Evolutionary conservation across 2,329 filamentous ascomycete genomes (phyloP).

Genomic region (Cladosporium cucumerinum): DNA sequence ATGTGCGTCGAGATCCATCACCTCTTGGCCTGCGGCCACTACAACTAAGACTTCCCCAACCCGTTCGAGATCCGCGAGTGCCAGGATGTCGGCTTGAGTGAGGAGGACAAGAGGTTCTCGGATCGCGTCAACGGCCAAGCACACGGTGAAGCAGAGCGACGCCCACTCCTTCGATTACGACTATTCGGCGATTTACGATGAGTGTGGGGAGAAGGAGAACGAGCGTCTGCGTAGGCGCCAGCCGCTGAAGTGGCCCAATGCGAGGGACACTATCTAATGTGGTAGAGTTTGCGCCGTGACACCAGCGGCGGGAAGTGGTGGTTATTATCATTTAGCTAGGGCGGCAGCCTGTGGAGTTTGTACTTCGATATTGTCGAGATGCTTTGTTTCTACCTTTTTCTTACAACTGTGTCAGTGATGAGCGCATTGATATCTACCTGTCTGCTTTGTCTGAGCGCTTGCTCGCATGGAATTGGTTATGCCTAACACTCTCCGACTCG

Average conservation of each 20-base stretch:
- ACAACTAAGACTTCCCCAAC: neutral
- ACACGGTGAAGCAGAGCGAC: neutral
- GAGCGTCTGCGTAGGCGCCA: neutral
- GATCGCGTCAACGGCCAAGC: conserved; percentile 3
- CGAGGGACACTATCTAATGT: conserved; percentile 10
- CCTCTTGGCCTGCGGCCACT: conserved; percentile 6
- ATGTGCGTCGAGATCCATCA: conserved; percentile 4
- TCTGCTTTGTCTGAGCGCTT: neutral
- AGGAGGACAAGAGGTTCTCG: neutral
- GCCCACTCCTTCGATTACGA: neutral
- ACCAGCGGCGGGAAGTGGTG: neutral
- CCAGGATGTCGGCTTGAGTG: neutral
- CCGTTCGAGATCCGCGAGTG: neutral
- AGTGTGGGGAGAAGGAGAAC: conserved; percentile 7
- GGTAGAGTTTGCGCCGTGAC: neutral
- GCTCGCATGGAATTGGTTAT: too few species aligned
- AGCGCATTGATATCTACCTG: neutral
- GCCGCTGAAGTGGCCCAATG: conserved; percentile 2
- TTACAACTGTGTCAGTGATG: neutral
- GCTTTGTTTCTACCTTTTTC: neutral
- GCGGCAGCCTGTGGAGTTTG: neutral
- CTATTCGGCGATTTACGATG: conserved; percentile 1
- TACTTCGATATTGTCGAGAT: neutral
- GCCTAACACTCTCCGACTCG: too few species aligned
- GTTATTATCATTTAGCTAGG: neutral